Base-by-base conservation (phyloP, 2,329 filamentous ascomycete genomes). In the Venturia asperata region DNA sequence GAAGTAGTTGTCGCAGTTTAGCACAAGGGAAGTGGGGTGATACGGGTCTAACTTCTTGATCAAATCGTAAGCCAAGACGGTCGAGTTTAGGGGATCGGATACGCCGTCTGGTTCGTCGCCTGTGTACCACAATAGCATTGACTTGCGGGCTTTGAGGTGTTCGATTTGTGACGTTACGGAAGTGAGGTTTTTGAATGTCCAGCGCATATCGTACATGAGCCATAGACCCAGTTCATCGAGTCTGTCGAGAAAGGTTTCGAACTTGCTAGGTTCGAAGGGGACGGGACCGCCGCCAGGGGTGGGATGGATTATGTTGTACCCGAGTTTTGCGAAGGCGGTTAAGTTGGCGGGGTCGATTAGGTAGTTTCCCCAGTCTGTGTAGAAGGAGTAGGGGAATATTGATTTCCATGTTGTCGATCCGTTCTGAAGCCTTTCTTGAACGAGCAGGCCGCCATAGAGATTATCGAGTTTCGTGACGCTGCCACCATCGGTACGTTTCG, bases 1-100 rank as follows among this genome's bases (percentile, higher is more conserved):
- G 73, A 85, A 81, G 74, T 84, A 87, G 73, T 87, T 81, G 64
- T 80, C 78, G 76, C 85, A 87, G 74, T 87, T 87, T 56, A 87
- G 78, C 1, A 81, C 81, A 4, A 86, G 75, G 1, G 81, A 81
- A 1, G 85, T 80, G 0, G 85, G 84, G 73, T 87, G 85, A 73
- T 87, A 87, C 0, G 82, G 82, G 72, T 87, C 85, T 1, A 85
- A 72, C 0, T 71, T 66, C 66, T 77, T 77, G 70, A 86, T 79
- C 6, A 77, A 70, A 42, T 77, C 70, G 69, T 81, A 79, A 0
- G 80, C 76, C 24, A 74, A 67, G 1, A 68, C 66, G 0, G 83
- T 78, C 0, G 77, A 77, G 66, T 81, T 76, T 65, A 86, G 78
- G 6, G 83, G 79, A 68, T 85, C 79, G 65, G 82, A 78, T 72